Conservation (phyloP, 164 flowering plant species). For the Dillenia suffruticosa region DNA sequence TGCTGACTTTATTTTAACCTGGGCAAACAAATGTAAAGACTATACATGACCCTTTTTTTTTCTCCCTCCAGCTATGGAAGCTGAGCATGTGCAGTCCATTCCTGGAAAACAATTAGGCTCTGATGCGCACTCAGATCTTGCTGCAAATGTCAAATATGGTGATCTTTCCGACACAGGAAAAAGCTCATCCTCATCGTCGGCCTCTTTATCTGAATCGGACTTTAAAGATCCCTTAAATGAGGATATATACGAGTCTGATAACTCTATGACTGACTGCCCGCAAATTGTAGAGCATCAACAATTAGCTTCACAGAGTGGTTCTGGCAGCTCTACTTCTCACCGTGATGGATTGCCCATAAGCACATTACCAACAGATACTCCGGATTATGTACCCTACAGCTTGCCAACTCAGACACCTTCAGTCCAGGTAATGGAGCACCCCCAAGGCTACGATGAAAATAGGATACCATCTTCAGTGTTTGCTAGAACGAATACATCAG, state of each 20-base stretch:
- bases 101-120: conserved; percentile 11
- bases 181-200: conserved; percentile 29
- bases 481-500: conserved; percentile 27
- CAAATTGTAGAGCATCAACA: conserved; percentile 8
- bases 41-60: too few species aligned
- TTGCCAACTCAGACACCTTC: conserved; percentile 41
- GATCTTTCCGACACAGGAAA: neutral
- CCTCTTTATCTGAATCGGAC: conserved; percentile 14
- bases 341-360: conserved; percentile 11
- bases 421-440: conserved; percentile 54
- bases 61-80: conserved; percentile 30
- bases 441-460: conserved; percentile 28
- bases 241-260: neutral
- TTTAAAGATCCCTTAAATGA: conserved; percentile 23
- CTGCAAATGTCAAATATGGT: neutral
- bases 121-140: neutral
- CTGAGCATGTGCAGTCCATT: conserved; percentile 8
- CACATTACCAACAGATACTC: conserved; percentile 12
- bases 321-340: conserved; percentile 8
- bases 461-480: conserved; percentile 79
- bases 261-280: neutral
- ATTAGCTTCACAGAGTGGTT: conserved; percentile 2
- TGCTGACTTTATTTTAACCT: too few species aligned
- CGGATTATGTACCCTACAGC: conserved; percentile 12
- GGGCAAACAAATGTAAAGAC: too few species aligned